These are phyloP conservation scores for Aspergillus eucalypticola DNA, from an alignment of 2,329 filamentous ascomycete genomes.

Conservation along the genomic window DNA sequence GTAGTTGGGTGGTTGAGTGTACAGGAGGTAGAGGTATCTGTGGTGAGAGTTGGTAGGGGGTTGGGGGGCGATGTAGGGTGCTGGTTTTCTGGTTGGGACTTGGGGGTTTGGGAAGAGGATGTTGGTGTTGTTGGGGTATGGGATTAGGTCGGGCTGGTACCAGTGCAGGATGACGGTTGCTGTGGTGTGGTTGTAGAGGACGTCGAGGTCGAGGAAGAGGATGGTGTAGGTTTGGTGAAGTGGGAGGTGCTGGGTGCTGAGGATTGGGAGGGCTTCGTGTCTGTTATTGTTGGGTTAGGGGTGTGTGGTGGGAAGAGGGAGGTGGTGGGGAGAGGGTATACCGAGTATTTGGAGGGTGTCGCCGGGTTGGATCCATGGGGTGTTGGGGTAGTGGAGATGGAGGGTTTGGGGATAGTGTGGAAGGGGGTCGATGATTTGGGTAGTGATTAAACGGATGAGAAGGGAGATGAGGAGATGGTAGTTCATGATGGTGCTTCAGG, in stretches of 20 bases:
- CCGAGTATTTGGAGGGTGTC: conserved; percentile 15
- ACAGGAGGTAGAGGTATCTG: conserved; percentile 36
- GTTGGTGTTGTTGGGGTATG: neutral
- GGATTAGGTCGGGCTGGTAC: conserved; percentile 26
- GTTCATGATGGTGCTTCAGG: neutral
- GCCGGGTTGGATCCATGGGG: conserved; percentile 23
- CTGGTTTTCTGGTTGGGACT: neutral
- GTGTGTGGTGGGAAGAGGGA: no score
- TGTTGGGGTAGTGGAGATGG: conserved; percentile 21
- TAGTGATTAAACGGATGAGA: neutral
- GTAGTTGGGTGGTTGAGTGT: conserved; percentile 27
- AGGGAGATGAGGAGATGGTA: neutral
- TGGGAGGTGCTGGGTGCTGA: conserved; percentile 16
- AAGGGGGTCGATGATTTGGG: neutral
- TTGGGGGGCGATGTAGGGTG: conserved; percentile 32
- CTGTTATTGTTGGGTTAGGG: neutral
- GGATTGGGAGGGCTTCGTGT: conserved; percentile 18
- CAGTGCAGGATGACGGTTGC: conserved; percentile 29
- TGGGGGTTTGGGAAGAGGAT: neutral
- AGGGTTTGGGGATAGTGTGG: conserved; percentile 8
- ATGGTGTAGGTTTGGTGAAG: conserved; percentile 20
- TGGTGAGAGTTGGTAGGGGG: conserved; percentile 30
- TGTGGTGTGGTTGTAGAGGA: conserved; percentile 13
- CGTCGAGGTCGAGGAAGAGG: conserved; percentile 30
- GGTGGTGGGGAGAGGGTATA: neutral